Base-by-base conservation (phyloP, 2,329 filamentous ascomycete species). In the Ceratocystis smalleyi region DNA sequence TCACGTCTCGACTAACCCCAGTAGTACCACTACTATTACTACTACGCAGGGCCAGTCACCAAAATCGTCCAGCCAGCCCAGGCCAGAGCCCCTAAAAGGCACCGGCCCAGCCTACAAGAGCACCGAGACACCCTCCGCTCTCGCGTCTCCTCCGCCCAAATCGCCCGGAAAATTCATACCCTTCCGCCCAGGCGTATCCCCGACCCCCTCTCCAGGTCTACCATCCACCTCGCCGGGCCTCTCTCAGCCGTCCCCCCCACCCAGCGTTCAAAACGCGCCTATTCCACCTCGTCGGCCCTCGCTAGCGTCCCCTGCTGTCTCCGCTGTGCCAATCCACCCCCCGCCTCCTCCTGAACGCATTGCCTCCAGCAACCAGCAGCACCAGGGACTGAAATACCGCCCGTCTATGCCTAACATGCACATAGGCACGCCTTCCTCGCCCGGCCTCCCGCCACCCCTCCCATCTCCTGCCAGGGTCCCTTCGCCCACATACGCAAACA, bases 401-500 rank as follows among this genome's bases (percentile, higher is more conserved):
- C 64, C 64, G 8, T 61, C 57, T 22, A 62, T 65, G 64, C 64
- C 64, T n/a, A 65, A 65, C 54, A 65, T 65, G 49, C 59, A 65
- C 51, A 24, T 65, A 24, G 59, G 64, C 19, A 35, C 24, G 3
- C 40, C 59, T 43, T n/a, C 19, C 43, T 45, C 59, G 15, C 22
- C 24, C 8, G 59, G 24, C 8, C 17, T 22, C 17, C 57, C 57
- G 22, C 57, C 59, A n/a, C 59, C 59, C 12, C 59, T 47, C 19
- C 59, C 59, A 8, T 47, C 40, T 15, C 24, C 59, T 15, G 19
- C 40, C 3, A 40, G 3, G 17, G 22, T n/a, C 43, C 6, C 43
- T 43, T 22, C 59, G n/a, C 32, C 59, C 22, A 22, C 59, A 7
- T 8, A 19, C 43, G 27, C 54, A 15, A 17, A 27, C 27, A 24